A percentile compares a stretch with the other conserved stretches of the same genome.
phyloP scores from a whole-genome alignment of 805 yeast species.

The Candida vartiovaarae region DNA sequence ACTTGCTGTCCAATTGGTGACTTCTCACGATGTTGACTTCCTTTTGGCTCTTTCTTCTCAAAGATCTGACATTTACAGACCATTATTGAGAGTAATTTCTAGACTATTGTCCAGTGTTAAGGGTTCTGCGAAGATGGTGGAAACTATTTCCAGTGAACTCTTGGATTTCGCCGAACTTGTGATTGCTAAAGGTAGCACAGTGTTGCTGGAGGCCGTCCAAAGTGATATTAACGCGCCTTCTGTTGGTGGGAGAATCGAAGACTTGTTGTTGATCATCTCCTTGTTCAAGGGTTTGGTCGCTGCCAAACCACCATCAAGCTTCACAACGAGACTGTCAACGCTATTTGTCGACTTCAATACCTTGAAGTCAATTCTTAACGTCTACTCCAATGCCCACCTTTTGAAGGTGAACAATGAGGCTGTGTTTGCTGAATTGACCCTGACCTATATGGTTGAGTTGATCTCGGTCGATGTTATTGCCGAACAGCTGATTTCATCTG shows the following conservation, averaged over 20 bases:
- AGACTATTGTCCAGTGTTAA: conserved; percentile 40
- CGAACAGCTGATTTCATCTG: conserved; percentile 53
- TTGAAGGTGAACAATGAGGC: conserved; percentile 56
- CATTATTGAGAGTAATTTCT: conserved; percentile 52
- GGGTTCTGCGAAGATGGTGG: conserved; percentile 34
- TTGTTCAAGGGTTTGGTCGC: conserved; percentile 52
- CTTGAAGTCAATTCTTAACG: conserved; percentile 50
- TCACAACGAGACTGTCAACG: conserved; percentile 44
- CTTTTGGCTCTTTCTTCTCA: conserved; percentile 32
- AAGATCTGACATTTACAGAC: conserved; percentile 41
- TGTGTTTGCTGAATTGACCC: conserved; percentile 62
- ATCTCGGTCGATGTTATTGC: conserved; percentile 57
- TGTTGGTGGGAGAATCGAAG: conserved; percentile 49
- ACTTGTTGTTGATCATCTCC: conserved; percentile 54
- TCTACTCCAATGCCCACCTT: conserved; percentile 63
- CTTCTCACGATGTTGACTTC: conserved; percentile 44
- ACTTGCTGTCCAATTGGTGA: conserved; percentile 36
- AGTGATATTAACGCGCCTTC: conserved; percentile 38
- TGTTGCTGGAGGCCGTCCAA: conserved; percentile 51
- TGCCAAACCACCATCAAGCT: conserved; percentile 39
- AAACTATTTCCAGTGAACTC: conserved; percentile 44
- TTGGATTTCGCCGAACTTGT: conserved; percentile 54
- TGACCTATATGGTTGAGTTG: conserved; percentile 64
- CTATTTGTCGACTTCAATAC: conserved; percentile 53
- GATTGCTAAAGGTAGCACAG: conserved; percentile 58